phyloP scores from a whole-genome alignment of 1,284 basidiomycete genomes.

The Rhodotorula mucilaginosa region DNA sequence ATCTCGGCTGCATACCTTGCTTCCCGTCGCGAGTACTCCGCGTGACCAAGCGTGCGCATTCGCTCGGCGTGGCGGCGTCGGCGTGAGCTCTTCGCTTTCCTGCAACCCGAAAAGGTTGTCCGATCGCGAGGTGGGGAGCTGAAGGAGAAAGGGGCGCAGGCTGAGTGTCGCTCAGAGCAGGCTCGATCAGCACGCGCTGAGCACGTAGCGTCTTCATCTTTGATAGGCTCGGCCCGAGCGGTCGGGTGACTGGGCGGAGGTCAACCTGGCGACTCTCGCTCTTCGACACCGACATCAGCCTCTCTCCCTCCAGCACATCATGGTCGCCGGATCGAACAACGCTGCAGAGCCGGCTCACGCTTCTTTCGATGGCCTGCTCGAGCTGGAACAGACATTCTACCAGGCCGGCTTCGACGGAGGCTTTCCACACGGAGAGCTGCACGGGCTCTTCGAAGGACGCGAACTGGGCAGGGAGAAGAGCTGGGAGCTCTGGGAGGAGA shows the following conservation, averaged over 20 bases:
- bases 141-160: too few species aligned
- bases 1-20: neutral
- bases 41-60: conserved; percentile 4
- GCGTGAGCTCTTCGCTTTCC: too few species aligned
- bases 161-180: too few species aligned
- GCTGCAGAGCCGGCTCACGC: neutral
- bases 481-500: conserved; percentile 94
- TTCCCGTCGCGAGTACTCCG: neutral
- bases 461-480: conserved; percentile 85
- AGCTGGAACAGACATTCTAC: conserved; percentile 20
- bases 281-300: neutral
- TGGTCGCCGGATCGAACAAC: neutral
- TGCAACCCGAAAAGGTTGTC: too few species aligned
- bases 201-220: too few species aligned
- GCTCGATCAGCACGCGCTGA: too few species aligned
- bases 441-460: conserved; percentile 89
- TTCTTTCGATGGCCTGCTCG: conserved; percentile 12
- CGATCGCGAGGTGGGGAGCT: too few species aligned
- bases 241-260: too few species aligned
- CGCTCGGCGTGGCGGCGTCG: neutral
- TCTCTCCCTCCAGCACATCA: neutral
- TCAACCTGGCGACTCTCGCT: too few species aligned
- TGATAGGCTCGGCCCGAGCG: too few species aligned
- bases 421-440: conserved; percentile 76
- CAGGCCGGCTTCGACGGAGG: conserved; percentile 56